These are phyloP conservation scores for Chenopodium quinoa DNA, from an alignment of 148 eudicot species.

Conservation along the genomic window DNA sequence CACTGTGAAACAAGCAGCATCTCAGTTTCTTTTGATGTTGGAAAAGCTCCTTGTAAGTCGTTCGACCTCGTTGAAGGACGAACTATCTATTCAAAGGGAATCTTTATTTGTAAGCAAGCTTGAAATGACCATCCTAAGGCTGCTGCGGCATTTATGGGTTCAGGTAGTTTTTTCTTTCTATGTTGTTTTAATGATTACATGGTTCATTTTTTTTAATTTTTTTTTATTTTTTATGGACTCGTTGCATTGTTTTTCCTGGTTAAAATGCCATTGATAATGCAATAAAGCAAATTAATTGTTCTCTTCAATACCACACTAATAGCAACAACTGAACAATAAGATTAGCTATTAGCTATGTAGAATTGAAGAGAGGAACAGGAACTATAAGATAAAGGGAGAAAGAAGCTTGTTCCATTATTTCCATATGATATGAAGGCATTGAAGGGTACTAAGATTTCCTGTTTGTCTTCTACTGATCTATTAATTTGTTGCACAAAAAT, in stretches of 20 bases:
- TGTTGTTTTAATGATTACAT: background rate
- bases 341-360: background rate
- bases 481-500: no score
- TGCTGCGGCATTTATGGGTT: slow-evolving; percentile 62
- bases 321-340: background rate
- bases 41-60: slow-evolving; percentile 43
- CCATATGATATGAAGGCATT: background rate
- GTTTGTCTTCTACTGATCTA: no score
- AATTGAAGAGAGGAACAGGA: background rate
- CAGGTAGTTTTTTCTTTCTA: slow-evolving; percentile 48
- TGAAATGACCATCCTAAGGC: slow-evolving; percentile 48
- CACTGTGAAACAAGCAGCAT: slow-evolving; percentile 66
- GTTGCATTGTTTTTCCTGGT: background rate
- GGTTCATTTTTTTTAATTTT: no score
- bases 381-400: background rate
- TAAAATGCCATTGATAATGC: background rate
- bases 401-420: background rate
- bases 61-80: slow-evolving; percentile 25
- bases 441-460: no score
- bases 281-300: background rate
- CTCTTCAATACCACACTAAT: background rate
- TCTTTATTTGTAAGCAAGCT: slow-evolving; percentile 46
- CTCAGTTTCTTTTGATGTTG: slow-evolving; percentile 54
- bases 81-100: slow-evolving; percentile 22
- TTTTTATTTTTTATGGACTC: background rate